phyloP scores from a whole-genome alignment of 2,329 filamentous ascomycete species.

The Aspergillus transmontanensis region DNA sequence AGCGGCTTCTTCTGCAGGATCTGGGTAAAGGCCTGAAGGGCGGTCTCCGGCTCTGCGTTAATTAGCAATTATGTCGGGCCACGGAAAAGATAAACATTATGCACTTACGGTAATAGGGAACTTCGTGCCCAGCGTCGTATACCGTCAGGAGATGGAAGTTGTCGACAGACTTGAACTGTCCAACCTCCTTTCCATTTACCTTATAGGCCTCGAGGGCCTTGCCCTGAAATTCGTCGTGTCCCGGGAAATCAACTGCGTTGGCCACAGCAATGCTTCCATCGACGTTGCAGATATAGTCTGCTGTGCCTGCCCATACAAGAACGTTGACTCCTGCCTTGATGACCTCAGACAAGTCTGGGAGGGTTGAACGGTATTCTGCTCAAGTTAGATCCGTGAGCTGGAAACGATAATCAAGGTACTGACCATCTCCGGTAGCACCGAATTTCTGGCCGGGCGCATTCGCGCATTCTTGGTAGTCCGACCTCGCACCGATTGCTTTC shows the following conservation, averaged over 20 bases:
- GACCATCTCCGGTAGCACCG: slow-evolving; percentile 44
- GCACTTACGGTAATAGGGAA: slow-evolving; percentile 52
- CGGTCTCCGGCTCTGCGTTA: slow-evolving; percentile 42
- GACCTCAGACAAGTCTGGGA: slow-evolving; percentile 48
- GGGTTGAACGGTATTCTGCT: slow-evolving; percentile 48
- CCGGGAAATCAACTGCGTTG: slow-evolving; percentile 49
- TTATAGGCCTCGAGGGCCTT: slow-evolving; percentile 48
- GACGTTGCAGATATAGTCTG: slow-evolving; percentile 64
- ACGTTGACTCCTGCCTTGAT: slow-evolving; percentile 53
- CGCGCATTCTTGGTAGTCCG: slow-evolving; percentile 47
- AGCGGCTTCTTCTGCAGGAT: slow-evolving; percentile 38
- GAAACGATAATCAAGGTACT: slow-evolving; percentile 9
- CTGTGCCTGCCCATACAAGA: slow-evolving; percentile 59
- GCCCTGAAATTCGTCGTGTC: slow-evolving; percentile 44
- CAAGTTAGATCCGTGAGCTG: slow-evolving; percentile 13
- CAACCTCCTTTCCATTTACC: slow-evolving; percentile 50
- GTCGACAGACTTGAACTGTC: slow-evolving; percentile 54
- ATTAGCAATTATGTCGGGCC: slow-evolving; percentile 19
- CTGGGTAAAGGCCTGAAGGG: slow-evolving; percentile 53
- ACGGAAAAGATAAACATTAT: neutral
- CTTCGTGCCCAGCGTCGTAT: slow-evolving; percentile 53
- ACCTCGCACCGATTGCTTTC: slow-evolving; percentile 50
- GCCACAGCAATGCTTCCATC: slow-evolving; percentile 53
- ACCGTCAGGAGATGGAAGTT: slow-evolving; percentile 56
- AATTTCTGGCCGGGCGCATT: slow-evolving; percentile 43